Conservation (phyloP, 768 basidiomycete species). For the Mycena venus region DNA sequence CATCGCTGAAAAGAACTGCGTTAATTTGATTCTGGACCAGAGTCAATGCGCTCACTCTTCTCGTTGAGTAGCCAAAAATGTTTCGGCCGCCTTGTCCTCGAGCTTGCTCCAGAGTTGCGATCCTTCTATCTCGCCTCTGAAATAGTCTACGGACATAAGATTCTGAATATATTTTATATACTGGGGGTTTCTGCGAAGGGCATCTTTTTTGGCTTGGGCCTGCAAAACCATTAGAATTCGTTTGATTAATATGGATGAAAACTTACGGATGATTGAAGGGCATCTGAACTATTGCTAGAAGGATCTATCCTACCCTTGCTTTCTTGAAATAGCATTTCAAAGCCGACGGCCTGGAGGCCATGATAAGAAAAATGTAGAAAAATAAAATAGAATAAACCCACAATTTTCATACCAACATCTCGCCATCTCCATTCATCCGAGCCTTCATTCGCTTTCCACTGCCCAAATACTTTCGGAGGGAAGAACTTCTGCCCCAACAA, state of each 20-base stretch:
- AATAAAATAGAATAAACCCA: constrained; percentile 48
- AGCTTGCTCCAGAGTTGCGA: constrained; percentile 81
- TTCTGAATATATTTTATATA: constrained; percentile 80
- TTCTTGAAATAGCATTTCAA: constrained; percentile 96
- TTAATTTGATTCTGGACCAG: neutral
- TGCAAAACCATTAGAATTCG: constrained; percentile 42
- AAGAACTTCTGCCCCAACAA: constrained; percentile 92
- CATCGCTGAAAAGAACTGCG: constrained; percentile 54
- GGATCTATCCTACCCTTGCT: constrained; percentile 69
- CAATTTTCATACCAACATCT: constrained; percentile 95
- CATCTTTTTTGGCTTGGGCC: constrained; percentile 77
- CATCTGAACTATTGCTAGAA: constrained; percentile 51
- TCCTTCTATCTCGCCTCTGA: constrained; percentile 82
- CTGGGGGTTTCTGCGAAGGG: constrained; percentile 73
- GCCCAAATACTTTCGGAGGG: constrained; percentile 91
- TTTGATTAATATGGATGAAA: neutral
- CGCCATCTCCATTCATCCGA: constrained; percentile 81
- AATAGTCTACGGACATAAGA: constrained; percentile 78
- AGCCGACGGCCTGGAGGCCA: constrained; percentile 82
- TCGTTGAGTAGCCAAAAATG: constrained; percentile 73
- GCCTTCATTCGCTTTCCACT: constrained; percentile 73
- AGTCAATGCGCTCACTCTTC: constrained; percentile 69
- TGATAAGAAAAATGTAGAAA: neutral
- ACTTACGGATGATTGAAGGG: constrained; percentile 63
- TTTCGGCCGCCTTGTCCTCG: constrained; percentile 77